phyloP scores from a whole-genome alignment of 225 moss, liverwort and hornwort species.

The Bryum argenteum region DNA sequence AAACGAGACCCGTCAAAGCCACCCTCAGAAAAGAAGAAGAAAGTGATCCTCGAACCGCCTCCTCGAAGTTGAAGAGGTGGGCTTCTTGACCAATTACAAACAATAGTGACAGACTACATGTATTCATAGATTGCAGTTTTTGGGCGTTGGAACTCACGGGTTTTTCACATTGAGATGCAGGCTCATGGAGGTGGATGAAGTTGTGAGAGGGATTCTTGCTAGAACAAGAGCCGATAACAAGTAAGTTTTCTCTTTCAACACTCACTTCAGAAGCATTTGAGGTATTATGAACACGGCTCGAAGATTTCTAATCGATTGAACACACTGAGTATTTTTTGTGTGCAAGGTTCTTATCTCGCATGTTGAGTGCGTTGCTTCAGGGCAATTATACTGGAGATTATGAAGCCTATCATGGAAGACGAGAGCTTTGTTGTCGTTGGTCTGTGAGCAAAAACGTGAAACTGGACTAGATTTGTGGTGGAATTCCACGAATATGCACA shows the following conservation, averaged over 20 bases:
- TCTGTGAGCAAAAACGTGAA: conserved; percentile 19
- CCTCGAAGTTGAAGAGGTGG: conserved; percentile 37
- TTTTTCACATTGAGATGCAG: conserved; percentile 18
- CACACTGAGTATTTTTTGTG: neutral
- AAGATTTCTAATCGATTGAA: neutral
- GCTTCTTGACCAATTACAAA: too few relatives aligned
- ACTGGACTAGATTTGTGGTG: too few relatives aligned
- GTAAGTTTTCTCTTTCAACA: conserved; percentile 27
- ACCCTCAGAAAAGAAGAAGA: conserved; percentile 16
- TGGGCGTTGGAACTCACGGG: neutral
- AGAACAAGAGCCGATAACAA: conserved; percentile 35
- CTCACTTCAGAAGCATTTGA: neutral
- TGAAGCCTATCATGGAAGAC: conserved; percentile 46
- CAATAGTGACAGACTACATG: too few relatives aligned
- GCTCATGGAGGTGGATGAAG: conserved; percentile 39
- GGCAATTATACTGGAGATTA: conserved; percentile 31
- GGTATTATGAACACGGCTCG: neutral
- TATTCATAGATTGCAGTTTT: too few relatives aligned
- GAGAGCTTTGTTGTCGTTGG: conserved; percentile 41
- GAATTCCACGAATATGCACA: too few relatives aligned
- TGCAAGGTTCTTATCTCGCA: neutral
- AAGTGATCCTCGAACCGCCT: conserved; percentile 22
- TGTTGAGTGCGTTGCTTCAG: conserved; percentile 21
- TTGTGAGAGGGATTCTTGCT: conserved; percentile 31
- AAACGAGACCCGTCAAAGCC: conserved; percentile 19